Base-by-base conservation (phyloP, 176 grass and related monocot species). In the Dendrocalamus sinicus region DNA sequence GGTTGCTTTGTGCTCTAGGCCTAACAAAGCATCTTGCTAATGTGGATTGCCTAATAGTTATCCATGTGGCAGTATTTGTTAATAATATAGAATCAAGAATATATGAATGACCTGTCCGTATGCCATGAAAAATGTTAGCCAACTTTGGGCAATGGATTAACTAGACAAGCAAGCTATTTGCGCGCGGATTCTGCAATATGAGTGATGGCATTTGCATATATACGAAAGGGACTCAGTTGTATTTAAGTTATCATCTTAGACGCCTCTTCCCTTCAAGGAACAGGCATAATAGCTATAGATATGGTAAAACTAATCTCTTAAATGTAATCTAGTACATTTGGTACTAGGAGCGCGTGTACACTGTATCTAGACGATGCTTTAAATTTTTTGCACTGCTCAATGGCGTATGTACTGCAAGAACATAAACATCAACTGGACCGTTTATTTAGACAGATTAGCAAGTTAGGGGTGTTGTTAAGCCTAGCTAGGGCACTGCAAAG, bases 121-220 rank as follows among this genome's bases (percentile, higher is more conserved):
- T 88, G 37, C 63, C 53, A 77, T 62, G 86, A 77, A 70, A 37
- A 70, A 77, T 83, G 72, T 41, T 70, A 1, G 40, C 48, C 37
- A 75, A 41, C 71, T 52, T 63, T 77, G 52, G 65, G 72, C 28
- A 88, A 51, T 51, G 61, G 72, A 83, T 83, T 88, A 76, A 47
- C 71, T 59, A 75, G 51, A 48, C 48, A 76, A 82, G 79, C 40
- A 75, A 75, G 78, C 48, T 67, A 65, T 5, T 14, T 8, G 1
- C 51, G 47, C 3, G 4, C 9, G 60, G 79, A 88, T 88, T 88
- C 79, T 60, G 41, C 65, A 72, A 53, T 70, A 78, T 72, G 53
- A 68, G 51, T 77, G 79, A 62, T 77, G 43, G 73, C 65, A 83
- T 83, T 88, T 83, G 80, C 80, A 88, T 78, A 77, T 88, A 78